Base-by-base conservation (phyloP, 2,329 filamentous ascomycete species). In the Sporothrix luriei region DNA sequence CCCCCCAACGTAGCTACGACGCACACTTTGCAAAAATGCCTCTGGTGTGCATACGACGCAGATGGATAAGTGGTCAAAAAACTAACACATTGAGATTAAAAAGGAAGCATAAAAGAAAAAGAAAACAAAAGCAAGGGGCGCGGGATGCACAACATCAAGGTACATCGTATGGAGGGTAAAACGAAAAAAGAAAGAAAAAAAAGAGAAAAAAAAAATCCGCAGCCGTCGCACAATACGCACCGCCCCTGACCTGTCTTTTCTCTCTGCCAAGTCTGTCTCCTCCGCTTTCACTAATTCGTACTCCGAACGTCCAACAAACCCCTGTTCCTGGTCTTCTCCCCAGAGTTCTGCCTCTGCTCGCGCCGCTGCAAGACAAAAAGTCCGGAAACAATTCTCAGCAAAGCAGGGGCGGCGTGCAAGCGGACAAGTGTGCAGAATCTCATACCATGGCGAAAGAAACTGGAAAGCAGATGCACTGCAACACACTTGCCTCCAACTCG, bases 201-300 rank as follows among this genome's bases (percentile, higher is more conserved):
- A 38, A 14, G 16, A 11, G 7, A 11, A 11, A 64, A 19, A 46
- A 49, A 13, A 1, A 26, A 4, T 57, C 38, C 26, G 52, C 52
- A 57, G 7, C 19, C 26, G 52, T 38, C 16, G 54, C 54, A n/a
- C 40, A 64, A 49, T 21, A 29, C n/a, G 62, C 62, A 43, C 21
- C 21, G 21, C 52, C 52, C 65, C 52, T 57, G 51, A 21, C 65
- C 52, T 67, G 55, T 46, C 51, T 26, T 46, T 67, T 54, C 52
- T 16, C 26, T 49, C 16, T 66, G 33, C 24, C 62, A 6, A 19
- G 40, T 62, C 24, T 48, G 19, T 13, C 11, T 13, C 43, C 14
- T 24, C 40, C 19, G 40, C 13, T 5, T 43, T 16, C 7, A 14
- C 11, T 10, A 40, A n/a, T n/a, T 10, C 38, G 10, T 40, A 10